Evolutionary conservation across 345 rosid species (phyloP), one percentile per base, ranked within the genome.

Genomic region (Aethionema arabicum): DNA sequence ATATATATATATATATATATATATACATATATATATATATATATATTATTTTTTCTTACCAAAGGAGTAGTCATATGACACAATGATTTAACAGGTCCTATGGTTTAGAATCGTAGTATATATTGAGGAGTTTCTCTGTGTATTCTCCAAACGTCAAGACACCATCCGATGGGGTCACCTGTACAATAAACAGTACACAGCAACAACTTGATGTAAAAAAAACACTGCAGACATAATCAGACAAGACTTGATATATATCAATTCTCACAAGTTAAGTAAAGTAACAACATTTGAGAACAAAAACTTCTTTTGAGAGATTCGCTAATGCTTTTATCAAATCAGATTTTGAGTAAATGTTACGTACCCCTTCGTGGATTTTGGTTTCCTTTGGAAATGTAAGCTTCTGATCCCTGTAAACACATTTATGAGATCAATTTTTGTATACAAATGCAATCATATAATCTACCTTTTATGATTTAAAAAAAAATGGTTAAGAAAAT

Each of bases 131-230:
- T 77, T 67, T 80, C 85, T 85, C 95, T 5, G 95, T 59, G 52
- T 85, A 88, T 61, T 86, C 90, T 67, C 98, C 98, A 69, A 88
- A 91, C 12, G 96, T 85, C 32, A 83, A 77, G 27, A 75, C 60
- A 2, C 67, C 63, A 40, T 77, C 62, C 15, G 88, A 74, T 12
- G 80, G 65, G 64, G 76, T 78, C 68, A 82, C 70, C 95, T 84
- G 85, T 51, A 75, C 2, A 73, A 3, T 46, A 41, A 64, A 55
- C 14, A 4, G 15, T 6, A 47, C 21, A 47, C 0, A 47, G 15
- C 15, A 8, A 47, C 8, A 47, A 4, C 2, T 11, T 47, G 15
- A 47, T 4, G 13, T 7, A 21, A 21, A 21, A 21, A 21, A 21
- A 21, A 21, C 27, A 21, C 27, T 21, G 27, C 27, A 21, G 27